Evolutionary conservation across 257 asterid species (phyloP).

Genomic region (Solanum clarkiae): DNA sequence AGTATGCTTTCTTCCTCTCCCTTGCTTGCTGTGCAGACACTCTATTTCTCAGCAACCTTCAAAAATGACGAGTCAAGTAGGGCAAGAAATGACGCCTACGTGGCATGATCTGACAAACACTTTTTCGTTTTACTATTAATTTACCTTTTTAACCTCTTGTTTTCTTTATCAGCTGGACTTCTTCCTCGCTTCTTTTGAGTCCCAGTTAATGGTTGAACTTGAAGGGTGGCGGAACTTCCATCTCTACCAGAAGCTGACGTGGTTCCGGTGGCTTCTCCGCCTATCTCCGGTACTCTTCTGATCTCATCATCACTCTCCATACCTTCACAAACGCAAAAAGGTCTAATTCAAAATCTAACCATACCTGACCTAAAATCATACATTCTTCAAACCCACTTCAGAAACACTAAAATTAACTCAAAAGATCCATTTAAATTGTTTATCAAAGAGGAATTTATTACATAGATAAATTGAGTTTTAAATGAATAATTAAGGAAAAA

Average conservation of each 20-base stretch:
- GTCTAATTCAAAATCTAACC: too few relatives aligned
- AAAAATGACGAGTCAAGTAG: background rate
- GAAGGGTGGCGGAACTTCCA: constrained; percentile 37
- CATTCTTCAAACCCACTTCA: background rate
- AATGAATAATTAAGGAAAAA: background rate
- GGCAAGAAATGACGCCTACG: background rate
- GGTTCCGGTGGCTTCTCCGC: constrained; percentile 49
- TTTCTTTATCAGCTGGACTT: constrained; percentile 92
- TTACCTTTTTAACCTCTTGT: constrained; percentile 88
- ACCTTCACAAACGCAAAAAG: constrained; percentile 26
- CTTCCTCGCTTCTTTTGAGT: constrained; percentile 77
- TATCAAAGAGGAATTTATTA: background rate
- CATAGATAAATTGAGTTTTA: background rate
- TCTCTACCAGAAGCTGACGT: constrained; percentile 44
- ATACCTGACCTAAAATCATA: too few relatives aligned
- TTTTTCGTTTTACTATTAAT: background rate
- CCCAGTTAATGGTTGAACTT: constrained; percentile 40
- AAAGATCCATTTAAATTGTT: background rate
- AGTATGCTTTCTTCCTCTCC: constrained; percentile 96
- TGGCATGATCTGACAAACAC: constrained; percentile 6
- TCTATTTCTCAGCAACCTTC: constrained; percentile 93
- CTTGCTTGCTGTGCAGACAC: constrained; percentile 99
- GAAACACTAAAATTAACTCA: background rate
- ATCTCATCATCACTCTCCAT: constrained; percentile 99
- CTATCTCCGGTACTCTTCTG: constrained; percentile 95